Evolutionary conservation across 805 yeast species (phyloP).

Genomic region (Cyberlindnera maclurae): DNA sequence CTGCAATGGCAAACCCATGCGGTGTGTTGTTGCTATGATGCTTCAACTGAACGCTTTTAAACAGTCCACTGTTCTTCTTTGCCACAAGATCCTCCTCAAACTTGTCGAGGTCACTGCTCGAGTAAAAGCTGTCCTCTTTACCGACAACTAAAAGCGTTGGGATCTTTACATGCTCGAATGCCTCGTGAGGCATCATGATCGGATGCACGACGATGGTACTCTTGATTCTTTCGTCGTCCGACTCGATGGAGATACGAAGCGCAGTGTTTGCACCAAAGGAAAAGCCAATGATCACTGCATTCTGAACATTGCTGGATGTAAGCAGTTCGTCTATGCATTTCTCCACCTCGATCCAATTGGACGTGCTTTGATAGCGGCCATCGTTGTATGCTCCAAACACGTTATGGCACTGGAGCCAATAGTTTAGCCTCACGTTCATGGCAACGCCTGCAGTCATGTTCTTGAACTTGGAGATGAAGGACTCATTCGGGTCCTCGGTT

Average conservation of each 20-base stretch:
- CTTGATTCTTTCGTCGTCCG: slow-evolving; percentile 11
- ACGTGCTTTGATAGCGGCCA: slow-evolving; percentile 12
- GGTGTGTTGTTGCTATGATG: slow-evolving; percentile 23
- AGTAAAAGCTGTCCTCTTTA: slow-evolving; percentile 14
- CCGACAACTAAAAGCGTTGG: slow-evolving; percentile 17
- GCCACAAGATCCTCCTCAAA: slow-evolving; percentile 8
- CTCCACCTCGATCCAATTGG: slow-evolving; percentile 15
- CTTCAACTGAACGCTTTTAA: slow-evolving; percentile 15
- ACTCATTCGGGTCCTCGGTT: not conserved
- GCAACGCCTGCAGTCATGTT: slow-evolving; percentile 16
- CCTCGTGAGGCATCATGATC: slow-evolving; percentile 16
- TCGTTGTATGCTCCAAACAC: slow-evolving; percentile 19
- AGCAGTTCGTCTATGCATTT: slow-evolving; percentile 15
- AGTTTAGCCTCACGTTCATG: slow-evolving; percentile 10
- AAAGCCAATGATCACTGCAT: slow-evolving; percentile 18
- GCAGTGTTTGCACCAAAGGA: slow-evolving; percentile 21
- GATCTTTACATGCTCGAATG: slow-evolving; percentile 3
- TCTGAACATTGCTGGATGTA: slow-evolving; percentile 13
- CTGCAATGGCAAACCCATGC: slow-evolving; percentile 35
- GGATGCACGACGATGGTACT: slow-evolving; percentile 20
- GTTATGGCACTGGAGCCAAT: slow-evolving; percentile 19
- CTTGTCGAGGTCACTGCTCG: slow-evolving; percentile 7
- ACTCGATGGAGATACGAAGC: slow-evolving; percentile 17
- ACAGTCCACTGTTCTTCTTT: slow-evolving; percentile 8
- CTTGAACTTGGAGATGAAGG: slow-evolving; percentile 15